These are phyloP conservation scores for Tritrichomonas foetus DNA, from an alignment of 208 protist genomes.

Conservation along the genomic window DNA sequence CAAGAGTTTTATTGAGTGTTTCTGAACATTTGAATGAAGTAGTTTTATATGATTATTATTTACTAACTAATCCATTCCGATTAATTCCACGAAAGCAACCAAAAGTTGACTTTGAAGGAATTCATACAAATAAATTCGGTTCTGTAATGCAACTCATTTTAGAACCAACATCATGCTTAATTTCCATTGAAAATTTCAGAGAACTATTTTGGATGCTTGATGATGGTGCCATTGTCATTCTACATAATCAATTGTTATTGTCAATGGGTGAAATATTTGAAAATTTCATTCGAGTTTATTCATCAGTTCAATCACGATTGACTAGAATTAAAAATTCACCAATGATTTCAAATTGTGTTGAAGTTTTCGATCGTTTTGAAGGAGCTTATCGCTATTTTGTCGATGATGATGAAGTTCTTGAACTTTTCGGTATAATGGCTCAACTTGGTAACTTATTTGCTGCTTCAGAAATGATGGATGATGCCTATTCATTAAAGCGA, in stretches of 20 bases:
- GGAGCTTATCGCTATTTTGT: not conserved
- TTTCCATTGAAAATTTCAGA: not conserved
- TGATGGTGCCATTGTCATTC: not conserved
- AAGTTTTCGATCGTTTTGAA: not conserved
- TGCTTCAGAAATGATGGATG: not conserved
- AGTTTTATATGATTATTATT: not conserved
- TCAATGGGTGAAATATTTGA: not conserved
- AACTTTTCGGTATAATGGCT: not conserved
- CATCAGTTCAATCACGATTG: not conserved
- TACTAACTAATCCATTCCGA: slow-evolving; percentile 15
- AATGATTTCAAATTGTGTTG: not conserved
- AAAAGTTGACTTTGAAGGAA: not conserved
- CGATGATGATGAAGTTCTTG: not conserved
- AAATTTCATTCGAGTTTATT: not conserved
- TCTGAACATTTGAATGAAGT: not conserved
- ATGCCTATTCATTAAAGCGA: not conserved
- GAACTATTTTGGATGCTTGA: not conserved
- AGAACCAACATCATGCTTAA: not conserved
- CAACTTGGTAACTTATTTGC: slow-evolving; percentile 6
- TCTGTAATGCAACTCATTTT: not conserved
- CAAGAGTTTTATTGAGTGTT: not conserved
- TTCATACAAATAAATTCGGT: not conserved
- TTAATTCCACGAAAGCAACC: not conserved
- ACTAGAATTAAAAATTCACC: slow-evolving; percentile 19
- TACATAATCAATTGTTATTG: not conserved